These are phyloP conservation scores for Actinomucor elegans DNA, from an alignment of 371 early-diverging fungal genomes.

Conservation along the genomic window DNA sequence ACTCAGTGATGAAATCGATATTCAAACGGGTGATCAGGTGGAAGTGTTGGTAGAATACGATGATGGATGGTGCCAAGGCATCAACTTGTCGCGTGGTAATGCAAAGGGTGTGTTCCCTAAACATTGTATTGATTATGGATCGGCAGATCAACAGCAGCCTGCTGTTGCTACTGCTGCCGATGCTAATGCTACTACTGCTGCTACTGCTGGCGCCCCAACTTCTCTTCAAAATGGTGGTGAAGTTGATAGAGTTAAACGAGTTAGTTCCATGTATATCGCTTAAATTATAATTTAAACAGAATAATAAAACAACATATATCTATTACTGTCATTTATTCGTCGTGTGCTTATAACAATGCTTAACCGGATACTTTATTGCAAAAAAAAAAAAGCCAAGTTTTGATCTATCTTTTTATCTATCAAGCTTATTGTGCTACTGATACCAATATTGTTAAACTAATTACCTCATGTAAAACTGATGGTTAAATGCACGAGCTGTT, in stretches of 20 bases:
- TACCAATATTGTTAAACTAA: too few species aligned
- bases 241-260: constrained; percentile 31
- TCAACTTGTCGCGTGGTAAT: constrained; percentile 60
- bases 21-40: constrained; percentile 63
- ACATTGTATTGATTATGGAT: constrained; percentile 52
- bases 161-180: constrained; percentile 5
- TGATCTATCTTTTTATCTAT: too few species aligned
- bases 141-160: background rate
- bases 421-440: too few species aligned
- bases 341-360: too few species aligned
- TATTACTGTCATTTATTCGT: too few species aligned
- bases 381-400: too few species aligned
- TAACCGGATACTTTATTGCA: too few species aligned
- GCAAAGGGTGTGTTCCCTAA: constrained; percentile 65
- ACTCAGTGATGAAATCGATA: constrained; percentile 67
- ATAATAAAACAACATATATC: too few species aligned
- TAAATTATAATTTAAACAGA: background rate
- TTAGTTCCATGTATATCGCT: constrained; percentile 48
- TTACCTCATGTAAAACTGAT: too few species aligned
- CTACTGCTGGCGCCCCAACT: constrained; percentile 5
- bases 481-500: too few species aligned
- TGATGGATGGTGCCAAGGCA: constrained; percentile 71
- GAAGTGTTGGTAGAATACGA: constrained; percentile 66
- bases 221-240: too few species aligned
- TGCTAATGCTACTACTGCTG: constrained; percentile 5